Evolutionary conservation across 2,329 filamentous ascomycete genomes (phyloP), one percentile per base, ranked within the genome.

Genomic region (Verticillium klebahnii): DNA sequence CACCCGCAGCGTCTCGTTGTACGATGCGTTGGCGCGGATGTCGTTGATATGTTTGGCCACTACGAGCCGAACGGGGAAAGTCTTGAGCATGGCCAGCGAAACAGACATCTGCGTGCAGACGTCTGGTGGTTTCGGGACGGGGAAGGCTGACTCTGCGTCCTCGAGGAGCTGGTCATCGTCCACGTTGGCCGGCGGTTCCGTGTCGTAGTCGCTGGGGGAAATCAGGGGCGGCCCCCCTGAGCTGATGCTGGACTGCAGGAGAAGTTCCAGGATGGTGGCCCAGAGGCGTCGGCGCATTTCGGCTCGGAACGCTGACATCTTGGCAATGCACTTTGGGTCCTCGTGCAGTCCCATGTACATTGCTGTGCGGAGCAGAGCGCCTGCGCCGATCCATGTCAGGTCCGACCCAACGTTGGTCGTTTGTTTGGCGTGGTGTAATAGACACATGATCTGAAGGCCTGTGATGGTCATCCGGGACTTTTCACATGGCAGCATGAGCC

Each of bases 301-400:
- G 1, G 78, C 75, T 23, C 78, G 75, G 39, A 82, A 77, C 0
- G 72, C 67, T 2, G 80, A 76, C 75, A 83, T 81, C 23, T 76
- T 74, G 7, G 77, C 75, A 4, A 86, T 77, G 61, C 78, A 73
- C 34, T 73, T 75, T 0, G 85, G 84, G 61, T 87, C 85, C 1
- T 82, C 78, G 67, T 88, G 84, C 6, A 87, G 73, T 3, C 85
- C 85, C 77, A 86, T 85, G 60, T 78, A 78, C 68, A 87, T 80
- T 59, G 84, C 85, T 8, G 77, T 79, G 12, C 84, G 75, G n/a
- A 85, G 63, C 12, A 86, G 64, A 0, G 75, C 71, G 0, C 85
- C 85, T 0, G 78, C 74, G 2, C 79, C 75, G 36, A 83, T 77
- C 83, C 83, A 87, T 1, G 77, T 74, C 4, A 85, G 68, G 63